Percentiles rank a stretch among this genome's conserved stretches.
These are phyloP conservation scores for Cystoderma amianthinum DNA, from an alignment of 768 basidiomycete species.

Conservation along the genomic window DNA sequence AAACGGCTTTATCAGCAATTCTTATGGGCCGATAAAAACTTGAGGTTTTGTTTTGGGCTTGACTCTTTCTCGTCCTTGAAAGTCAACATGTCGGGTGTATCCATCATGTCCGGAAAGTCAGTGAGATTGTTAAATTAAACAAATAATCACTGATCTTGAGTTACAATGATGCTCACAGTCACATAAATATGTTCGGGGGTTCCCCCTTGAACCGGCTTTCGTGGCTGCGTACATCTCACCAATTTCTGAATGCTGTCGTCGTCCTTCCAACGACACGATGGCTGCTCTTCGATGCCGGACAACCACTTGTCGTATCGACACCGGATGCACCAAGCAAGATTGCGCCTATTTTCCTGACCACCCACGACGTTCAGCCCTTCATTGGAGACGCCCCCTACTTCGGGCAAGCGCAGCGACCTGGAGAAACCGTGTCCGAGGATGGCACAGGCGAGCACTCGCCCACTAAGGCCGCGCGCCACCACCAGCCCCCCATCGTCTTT, in stretches of 20 bases:
- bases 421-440: slow-evolving; percentile 24
- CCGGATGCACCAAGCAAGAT: slow-evolving; percentile 22
- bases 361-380: slow-evolving; percentile 52
- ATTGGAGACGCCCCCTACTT: slow-evolving; percentile 68
- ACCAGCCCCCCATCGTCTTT: slow-evolving; percentile 61
- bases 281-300: slow-evolving; percentile 69
- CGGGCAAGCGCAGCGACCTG: slow-evolving; percentile 53
- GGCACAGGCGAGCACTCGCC: slow-evolving; percentile 20
- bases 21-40: too few species aligned
- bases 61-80: too few species aligned
- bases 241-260: slow-evolving; percentile 71
- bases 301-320: slow-evolving; percentile 52
- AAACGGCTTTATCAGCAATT: too few species aligned
- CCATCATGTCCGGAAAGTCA: slow-evolving; percentile 14
- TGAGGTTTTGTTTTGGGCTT: too few species aligned
- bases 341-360: slow-evolving; percentile 47
- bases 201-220: slow-evolving; percentile 77
- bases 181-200: slow-evolving; percentile 39
- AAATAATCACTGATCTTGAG: background rate
- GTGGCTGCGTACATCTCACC: slow-evolving; percentile 70
- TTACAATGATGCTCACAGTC: too few species aligned
- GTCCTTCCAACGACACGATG: slow-evolving; percentile 58
- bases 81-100: background rate
- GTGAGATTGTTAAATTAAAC: slow-evolving; percentile 1
- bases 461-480: slow-evolving; percentile 53